A percentile compares a stretch with the other conserved stretches of the same genome.
Conservation (phyloP, 2,329 filamentous ascomycete genomes). For the Xylariaceae sp. region DNA sequence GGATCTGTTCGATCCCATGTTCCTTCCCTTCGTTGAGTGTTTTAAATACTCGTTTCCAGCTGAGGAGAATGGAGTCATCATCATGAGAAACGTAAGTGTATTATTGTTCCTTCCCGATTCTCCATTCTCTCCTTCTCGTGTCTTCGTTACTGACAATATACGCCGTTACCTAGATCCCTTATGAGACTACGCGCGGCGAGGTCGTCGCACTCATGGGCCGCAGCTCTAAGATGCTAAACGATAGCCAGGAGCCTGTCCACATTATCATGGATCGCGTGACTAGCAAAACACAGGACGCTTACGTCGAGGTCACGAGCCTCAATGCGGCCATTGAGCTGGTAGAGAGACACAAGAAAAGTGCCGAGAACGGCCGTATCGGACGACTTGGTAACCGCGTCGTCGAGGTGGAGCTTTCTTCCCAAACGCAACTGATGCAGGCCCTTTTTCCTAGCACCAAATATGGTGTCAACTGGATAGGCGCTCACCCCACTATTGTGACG, state of each 20-base stretch:
- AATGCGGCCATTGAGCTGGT: slow-evolving; percentile 54
- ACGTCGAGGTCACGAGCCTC: slow-evolving; percentile 52
- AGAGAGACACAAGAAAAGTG: slow-evolving; percentile 31
- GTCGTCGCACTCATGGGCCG: slow-evolving; percentile 54
- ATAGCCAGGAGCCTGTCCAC: slow-evolving; percentile 52
- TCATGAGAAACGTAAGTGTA: slow-evolving; percentile 60
- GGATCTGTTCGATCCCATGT: slow-evolving; percentile 10
- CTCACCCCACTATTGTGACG: slow-evolving; percentile 49
- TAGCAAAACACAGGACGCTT: slow-evolving; percentile 55
- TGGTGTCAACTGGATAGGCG: slow-evolving; percentile 62
- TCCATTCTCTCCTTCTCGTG: background rate
- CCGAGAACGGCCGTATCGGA: slow-evolving; percentile 44
- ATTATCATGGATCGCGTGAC: slow-evolving; percentile 57
- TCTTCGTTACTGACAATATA: slow-evolving; percentile 5
- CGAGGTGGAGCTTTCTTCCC: slow-evolving; percentile 63
- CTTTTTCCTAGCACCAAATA: slow-evolving; percentile 62
- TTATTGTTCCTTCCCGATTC: too few relatives aligned
- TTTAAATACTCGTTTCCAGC: background rate
- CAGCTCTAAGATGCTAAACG: slow-evolving; percentile 49
- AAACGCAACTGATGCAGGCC: slow-evolving; percentile 64
- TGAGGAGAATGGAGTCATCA: slow-evolving; percentile 50
- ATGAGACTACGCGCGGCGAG: slow-evolving; percentile 48
- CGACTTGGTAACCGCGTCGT: slow-evolving; percentile 65
- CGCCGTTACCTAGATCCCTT: slow-evolving; percentile 48
- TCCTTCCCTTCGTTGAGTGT: slow-evolving; percentile 18